Conservation (phyloP, 1,284 basidiomycete genomes). For the Ceratobasidium sp. region DNA sequence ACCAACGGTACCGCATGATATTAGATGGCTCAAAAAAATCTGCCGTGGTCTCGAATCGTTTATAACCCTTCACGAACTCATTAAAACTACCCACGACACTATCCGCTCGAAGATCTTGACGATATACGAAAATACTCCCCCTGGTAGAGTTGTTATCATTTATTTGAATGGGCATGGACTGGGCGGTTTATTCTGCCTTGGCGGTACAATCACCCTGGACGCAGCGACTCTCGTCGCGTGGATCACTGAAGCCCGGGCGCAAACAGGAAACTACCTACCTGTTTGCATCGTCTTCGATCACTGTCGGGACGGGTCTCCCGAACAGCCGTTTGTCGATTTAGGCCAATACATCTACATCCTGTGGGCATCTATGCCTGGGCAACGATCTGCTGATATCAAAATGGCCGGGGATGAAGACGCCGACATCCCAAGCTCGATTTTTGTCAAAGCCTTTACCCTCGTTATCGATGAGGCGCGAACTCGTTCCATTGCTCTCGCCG, state of each 20-base stretch:
- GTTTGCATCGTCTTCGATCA: slow-evolving; percentile 19
- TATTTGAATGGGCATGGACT: slow-evolving; percentile 28
- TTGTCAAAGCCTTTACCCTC: neutral
- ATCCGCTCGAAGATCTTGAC: neutral
- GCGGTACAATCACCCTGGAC: neutral
- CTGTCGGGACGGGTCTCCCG: slow-evolving; percentile 1
- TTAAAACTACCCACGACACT: neutral
- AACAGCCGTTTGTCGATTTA: neutral
- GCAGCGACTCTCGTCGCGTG: slow-evolving; percentile 2
- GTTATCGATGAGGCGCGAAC: neutral
- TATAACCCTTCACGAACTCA: neutral
- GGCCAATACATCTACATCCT: neutral
- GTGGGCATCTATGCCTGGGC: slow-evolving; percentile 21
- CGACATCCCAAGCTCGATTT: neutral
- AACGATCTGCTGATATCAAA: neutral
- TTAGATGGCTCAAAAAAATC: neutral
- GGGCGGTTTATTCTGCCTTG: neutral
- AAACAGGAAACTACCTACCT: neutral
- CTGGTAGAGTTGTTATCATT: neutral
- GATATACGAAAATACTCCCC: neutral
- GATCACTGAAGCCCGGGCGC: neutral
- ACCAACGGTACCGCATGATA: slow-evolving; percentile 5
- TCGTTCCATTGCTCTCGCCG: neutral
- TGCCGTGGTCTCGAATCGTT: neutral
- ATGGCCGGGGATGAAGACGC: neutral